phyloP scores from a whole-genome alignment of 495 filamentous ascomycete species.

The Penicillium psychrofluorescens region DNA sequence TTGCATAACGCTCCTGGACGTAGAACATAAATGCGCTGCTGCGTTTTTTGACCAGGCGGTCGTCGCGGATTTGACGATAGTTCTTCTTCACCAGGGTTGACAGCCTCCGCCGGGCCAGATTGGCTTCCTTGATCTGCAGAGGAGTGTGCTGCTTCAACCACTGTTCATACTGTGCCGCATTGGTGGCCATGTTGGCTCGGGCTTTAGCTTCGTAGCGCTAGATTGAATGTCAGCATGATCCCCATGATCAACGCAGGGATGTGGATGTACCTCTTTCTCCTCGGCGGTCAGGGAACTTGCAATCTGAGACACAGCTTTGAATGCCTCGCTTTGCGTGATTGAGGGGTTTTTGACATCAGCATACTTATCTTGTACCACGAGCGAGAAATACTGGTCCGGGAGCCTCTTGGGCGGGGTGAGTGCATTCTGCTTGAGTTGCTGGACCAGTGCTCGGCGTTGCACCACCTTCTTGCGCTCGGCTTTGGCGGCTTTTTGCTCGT shows the following conservation, averaged over 20 bases:
- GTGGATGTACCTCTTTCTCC: constrained; percentile 29
- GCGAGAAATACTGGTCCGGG: constrained; percentile 4
- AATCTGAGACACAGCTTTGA: constrained; percentile 10
- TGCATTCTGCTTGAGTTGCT: constrained; percentile 23
- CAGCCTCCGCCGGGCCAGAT: constrained; percentile 51
- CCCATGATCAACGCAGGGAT: too few species aligned
- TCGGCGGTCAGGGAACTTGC: constrained; percentile 9
- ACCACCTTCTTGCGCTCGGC: constrained; percentile 5
- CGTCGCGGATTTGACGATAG: constrained; percentile 39
- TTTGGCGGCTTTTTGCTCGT: constrained; percentile 18
- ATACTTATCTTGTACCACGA: constrained; percentile 19
- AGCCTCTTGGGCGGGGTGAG: constrained; percentile 25
- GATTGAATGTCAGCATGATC: constrained; percentile 7
- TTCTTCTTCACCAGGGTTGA: constrained; percentile 14
- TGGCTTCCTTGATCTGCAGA: constrained; percentile 52
- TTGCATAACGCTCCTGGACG: constrained; percentile 32
- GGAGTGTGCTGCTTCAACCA: constrained; percentile 57
- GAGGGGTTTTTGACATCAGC: constrained; percentile 2
- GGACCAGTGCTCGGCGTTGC: constrained; percentile 12
- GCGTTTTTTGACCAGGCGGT: constrained; percentile 48
- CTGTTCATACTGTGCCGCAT: constrained; percentile 36
- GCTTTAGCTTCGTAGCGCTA: constrained; percentile 46
- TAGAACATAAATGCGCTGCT: constrained; percentile 36
- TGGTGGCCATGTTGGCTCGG: constrained; percentile 37
- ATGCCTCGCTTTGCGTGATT: neutral